Conservation (phyloP, 306 rosid genomes). For the Sesbania bispinosa region DNA sequence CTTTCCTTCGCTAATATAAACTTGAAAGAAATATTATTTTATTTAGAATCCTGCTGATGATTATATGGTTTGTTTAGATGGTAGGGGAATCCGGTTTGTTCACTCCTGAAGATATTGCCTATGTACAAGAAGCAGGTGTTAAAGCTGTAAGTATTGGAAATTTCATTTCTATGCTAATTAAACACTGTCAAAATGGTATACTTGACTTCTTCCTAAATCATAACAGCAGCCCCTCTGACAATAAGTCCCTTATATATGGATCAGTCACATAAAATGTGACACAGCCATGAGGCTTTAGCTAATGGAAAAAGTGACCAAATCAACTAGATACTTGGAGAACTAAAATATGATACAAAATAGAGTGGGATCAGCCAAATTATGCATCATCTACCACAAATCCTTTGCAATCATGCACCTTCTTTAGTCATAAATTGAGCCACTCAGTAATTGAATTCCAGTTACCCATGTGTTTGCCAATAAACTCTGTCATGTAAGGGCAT, state of each 20-base stretch:
- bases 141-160: slow-evolving; percentile 61
- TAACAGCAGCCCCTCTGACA: no score
- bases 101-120: slow-evolving; percentile 75
- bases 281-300: no score
- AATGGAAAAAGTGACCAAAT: no score
- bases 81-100: slow-evolving; percentile 96
- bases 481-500: not conserved
- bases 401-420: not conserved
- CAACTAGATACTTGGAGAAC: no score
- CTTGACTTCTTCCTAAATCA: no score
- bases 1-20: not conserved
- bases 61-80: slow-evolving; percentile 45
- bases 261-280: no score
- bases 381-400: no score
- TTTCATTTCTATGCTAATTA: slow-evolving; percentile 9
- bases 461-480: not conserved
- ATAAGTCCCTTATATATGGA: no score
- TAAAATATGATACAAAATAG: no score
- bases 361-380: no score
- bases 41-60: slow-evolving; percentile 1
- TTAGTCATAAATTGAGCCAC: not conserved
- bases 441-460: not conserved
- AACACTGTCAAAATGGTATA: not conserved
- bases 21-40: not conserved
- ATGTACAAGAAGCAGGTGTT: slow-evolving; percentile 92